Conservation (phyloP, 2,329 filamentous ascomycete genomes). For the Aspergillus sojae region DNA sequence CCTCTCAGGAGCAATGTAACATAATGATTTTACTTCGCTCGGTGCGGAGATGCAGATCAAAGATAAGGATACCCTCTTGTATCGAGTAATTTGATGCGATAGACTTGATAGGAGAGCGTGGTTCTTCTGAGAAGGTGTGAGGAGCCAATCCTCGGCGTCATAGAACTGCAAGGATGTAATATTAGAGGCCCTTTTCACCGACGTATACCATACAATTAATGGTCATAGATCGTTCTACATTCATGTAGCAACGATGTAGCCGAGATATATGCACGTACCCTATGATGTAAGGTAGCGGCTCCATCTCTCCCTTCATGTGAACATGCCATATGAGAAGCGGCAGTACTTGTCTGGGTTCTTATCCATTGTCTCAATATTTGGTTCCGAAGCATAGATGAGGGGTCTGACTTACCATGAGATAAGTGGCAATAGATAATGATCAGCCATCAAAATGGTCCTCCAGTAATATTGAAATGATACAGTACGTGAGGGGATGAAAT, state of each 20-base stretch:
- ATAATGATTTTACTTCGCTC: conserved; percentile 22
- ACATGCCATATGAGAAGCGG: not conserved
- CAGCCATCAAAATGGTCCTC: not conserved
- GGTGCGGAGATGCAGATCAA: conserved; percentile 27
- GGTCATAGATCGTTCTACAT: not conserved
- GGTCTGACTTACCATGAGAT: not conserved
- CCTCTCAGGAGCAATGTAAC: conserved; percentile 1
- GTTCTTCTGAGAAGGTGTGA: not conserved
- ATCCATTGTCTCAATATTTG: not conserved
- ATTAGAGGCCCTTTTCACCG: not conserved
- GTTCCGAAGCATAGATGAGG: not conserved
- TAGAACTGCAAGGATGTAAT: not conserved
- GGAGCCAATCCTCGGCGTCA: not conserved
- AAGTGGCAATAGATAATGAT: not conserved
- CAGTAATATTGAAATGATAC: not conserved
- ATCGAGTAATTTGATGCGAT: not conserved
- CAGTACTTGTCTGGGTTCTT: not conserved
- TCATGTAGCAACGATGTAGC: not conserved
- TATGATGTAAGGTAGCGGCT: not conserved
- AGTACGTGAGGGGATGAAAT: conserved; percentile 13
- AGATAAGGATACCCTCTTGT: conserved; percentile 5
- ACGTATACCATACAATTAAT: not conserved
- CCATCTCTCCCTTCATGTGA: not conserved
- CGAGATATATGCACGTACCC: no score
- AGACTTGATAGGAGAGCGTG: not conserved